These are phyloP conservation scores for Spergularia bocconei DNA, from an alignment of 148 eudicot genomes.

Conservation along the genomic window DNA sequence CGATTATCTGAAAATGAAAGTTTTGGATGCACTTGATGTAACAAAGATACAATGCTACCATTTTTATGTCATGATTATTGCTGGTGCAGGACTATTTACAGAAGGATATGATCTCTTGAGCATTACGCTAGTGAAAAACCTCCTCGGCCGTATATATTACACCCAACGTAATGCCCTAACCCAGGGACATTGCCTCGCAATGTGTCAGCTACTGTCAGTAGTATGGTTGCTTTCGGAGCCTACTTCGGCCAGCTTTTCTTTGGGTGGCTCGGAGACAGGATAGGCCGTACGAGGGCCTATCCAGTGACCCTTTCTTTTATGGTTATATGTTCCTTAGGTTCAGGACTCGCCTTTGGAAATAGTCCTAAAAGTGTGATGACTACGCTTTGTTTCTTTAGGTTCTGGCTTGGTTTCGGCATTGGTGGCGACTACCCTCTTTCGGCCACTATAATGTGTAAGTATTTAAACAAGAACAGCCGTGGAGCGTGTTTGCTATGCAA, in stretches of 20 bases:
- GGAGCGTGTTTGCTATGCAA: slow-evolving; percentile 76
- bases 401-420: slow-evolving; percentile 64
- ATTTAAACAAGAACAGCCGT: slow-evolving; percentile 56
- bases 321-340: slow-evolving; percentile 47
- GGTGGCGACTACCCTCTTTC: slow-evolving; percentile 66
- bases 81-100: slow-evolving; percentile 53
- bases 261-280: slow-evolving; percentile 60
- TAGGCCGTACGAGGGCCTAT: slow-evolving; percentile 45
- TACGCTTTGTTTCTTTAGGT: slow-evolving; percentile 51
- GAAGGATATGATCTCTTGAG: slow-evolving; percentile 50
- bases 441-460: slow-evolving; percentile 62
- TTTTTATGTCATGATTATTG: slow-evolving; percentile 48
- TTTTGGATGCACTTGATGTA: slow-evolving; percentile 46
- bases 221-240: slow-evolving; percentile 47
- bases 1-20: not conserved
- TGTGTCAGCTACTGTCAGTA: slow-evolving; percentile 48
- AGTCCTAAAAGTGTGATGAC: slow-evolving; percentile 36
- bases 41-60: slow-evolving; percentile 59
- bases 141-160: slow-evolving; percentile 47
- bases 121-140: slow-evolving; percentile 43
- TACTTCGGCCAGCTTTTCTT: slow-evolving; percentile 51
- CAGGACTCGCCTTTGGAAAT: slow-evolving; percentile 41
- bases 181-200: slow-evolving; percentile 43
- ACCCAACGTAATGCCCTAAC: slow-evolving; percentile 11
- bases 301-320: slow-evolving; percentile 47